Conservation (phyloP, 2,329 filamentous ascomycete genomes). For the Thelonectria discophora region DNA sequence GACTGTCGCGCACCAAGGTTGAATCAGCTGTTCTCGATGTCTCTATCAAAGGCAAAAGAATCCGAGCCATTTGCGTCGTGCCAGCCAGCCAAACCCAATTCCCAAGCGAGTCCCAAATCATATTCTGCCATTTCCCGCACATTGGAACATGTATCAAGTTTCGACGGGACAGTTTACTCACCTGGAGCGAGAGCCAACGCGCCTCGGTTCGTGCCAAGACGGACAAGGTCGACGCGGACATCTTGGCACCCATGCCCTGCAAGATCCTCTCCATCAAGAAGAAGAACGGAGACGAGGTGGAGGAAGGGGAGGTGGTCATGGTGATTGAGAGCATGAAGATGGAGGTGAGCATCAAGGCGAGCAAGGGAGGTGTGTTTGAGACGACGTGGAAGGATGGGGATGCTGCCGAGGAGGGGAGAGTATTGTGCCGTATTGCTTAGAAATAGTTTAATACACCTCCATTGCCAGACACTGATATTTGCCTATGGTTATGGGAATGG, state of each 20-base stretch:
- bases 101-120: background rate
- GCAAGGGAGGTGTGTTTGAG: conserved; percentile 22
- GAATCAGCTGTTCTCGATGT: background rate
- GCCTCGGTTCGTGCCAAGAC: background rate
- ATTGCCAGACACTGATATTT: too few species aligned
- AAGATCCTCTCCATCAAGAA: conserved; percentile 35
- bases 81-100: background rate
- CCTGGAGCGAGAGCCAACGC: conserved; percentile 26
- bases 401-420: conserved; percentile 24
- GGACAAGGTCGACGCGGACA: conserved; percentile 7
- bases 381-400: conserved; percentile 27
- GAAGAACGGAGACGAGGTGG: conserved; percentile 30
- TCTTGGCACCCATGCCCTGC: conserved; percentile 40
- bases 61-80: conserved; percentile 1
- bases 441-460: background rate
- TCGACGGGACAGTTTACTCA: conserved; percentile 39
- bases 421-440: conserved; percentile 12
- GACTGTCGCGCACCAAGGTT: background rate
- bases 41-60: background rate
- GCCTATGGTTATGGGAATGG: too few species aligned
- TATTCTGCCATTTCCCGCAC: conserved; percentile 27
- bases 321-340: conserved; percentile 43
- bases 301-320: conserved; percentile 34
- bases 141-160: conserved; percentile 21
- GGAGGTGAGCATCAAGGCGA: conserved; percentile 35